Conservation (phyloP, 345 rosid species). For the Aethionema arabicum region DNA sequence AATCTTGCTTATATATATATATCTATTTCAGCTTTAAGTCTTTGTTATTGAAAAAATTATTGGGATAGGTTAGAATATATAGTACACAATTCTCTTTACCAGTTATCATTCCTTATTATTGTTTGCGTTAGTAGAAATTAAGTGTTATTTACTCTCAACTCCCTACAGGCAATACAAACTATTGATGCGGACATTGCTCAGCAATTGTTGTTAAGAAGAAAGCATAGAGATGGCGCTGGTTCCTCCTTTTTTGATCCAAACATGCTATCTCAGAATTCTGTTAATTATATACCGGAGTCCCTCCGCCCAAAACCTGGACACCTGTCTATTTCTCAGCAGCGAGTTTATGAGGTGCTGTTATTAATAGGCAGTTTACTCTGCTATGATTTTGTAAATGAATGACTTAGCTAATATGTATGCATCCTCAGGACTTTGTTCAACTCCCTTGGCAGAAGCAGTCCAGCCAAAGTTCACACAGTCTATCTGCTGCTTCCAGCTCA, state of each 20-base stretch:
- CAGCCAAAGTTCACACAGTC: constrained; percentile 54
- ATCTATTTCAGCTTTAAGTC: constrained; percentile 4
- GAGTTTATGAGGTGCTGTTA: constrained; percentile 84
- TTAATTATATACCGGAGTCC: constrained; percentile 78
- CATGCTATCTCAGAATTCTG: constrained; percentile 69
- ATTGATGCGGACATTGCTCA: constrained; percentile 88
- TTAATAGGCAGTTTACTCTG: constrained; percentile 9
- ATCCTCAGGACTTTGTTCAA: constrained; percentile 85
- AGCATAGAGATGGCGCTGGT: constrained; percentile 79
- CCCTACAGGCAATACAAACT: constrained; percentile 75
- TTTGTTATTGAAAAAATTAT: neutral
- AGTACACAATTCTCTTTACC: neutral
- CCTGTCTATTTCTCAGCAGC: constrained; percentile 77
- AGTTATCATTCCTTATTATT: neutral
- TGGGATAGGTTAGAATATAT: neutral
- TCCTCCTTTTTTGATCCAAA: constrained; percentile 68
- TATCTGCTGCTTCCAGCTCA: constrained; percentile 56
- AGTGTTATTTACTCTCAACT: constrained; percentile 1
- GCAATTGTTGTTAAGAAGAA: constrained; percentile 75
- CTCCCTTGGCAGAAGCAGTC: constrained; percentile 97
- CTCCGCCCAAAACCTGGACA: constrained; percentile 96
- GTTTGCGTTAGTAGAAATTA: constrained; percentile 3
- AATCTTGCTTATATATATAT: neutral
- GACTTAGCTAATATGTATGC: neutral
- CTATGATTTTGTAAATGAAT: constrained; percentile 23